Conservation (phyloP, 2,329 filamentous ascomycete species). For the Scytalidium sp. region DNA sequence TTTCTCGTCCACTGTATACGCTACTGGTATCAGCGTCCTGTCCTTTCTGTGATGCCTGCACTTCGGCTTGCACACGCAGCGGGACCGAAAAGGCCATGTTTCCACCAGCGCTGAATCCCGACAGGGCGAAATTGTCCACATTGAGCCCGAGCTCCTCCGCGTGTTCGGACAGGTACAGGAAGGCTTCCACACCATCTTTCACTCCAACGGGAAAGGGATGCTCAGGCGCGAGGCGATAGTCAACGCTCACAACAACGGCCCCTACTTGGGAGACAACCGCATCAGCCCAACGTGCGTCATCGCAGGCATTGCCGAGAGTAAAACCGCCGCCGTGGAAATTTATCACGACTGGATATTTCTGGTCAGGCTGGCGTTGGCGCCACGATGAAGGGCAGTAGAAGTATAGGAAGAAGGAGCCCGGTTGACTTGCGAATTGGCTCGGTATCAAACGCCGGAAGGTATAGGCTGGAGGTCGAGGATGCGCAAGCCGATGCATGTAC, state of each 20-base stretch:
- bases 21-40: background rate
- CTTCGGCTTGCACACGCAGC: background rate
- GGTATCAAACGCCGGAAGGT: constrained; percentile 10
- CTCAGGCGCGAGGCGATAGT: constrained; percentile 31
- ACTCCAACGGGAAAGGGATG: constrained; percentile 31
- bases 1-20: background rate
- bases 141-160: too few species aligned
- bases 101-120: constrained; percentile 9
- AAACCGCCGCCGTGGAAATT: constrained; percentile 67
- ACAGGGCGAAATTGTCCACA: too few species aligned
- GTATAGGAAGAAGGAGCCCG: constrained; percentile 12
- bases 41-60: background rate
- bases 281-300: constrained; percentile 56
- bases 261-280: constrained; percentile 37
- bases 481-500: too few species aligned
- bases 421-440: constrained; percentile 9
- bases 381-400: constrained; percentile 16
- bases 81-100: constrained; percentile 1
- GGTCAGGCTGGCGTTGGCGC: background rate
- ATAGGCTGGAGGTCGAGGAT: too few species aligned
- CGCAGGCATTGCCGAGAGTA: constrained; percentile 52
- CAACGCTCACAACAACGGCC: constrained; percentile 31
- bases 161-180: too few species aligned
- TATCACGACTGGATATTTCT: constrained; percentile 45
- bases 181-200: constrained; percentile 31